Base-by-base conservation (phyloP, 1,284 basidiomycete species). In the Taiwanofungus camphoratus region DNA sequence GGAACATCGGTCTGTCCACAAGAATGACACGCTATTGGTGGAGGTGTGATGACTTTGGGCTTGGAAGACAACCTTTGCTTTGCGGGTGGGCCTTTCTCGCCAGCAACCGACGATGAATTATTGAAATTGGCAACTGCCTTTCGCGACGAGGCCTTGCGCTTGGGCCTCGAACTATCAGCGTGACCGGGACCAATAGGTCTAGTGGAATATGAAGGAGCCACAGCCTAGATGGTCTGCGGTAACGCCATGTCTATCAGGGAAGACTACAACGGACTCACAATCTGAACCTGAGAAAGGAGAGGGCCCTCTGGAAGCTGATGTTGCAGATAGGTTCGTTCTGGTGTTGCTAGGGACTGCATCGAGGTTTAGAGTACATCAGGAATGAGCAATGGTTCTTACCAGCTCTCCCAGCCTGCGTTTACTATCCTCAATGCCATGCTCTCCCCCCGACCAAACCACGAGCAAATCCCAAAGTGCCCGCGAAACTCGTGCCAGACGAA, bases 1-100 rank as follows among this genome's bases (percentile, higher is more conserved):
- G 83, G 83, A n/a, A 86, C 82, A 53, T 83, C 79, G 15, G 70
- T 74, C 56, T 76, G 70, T 35, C 73, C 70, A 56, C 82, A 86
- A 4, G 72, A 60, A 21, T 70, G 62, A 49, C 83, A 86, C 21
- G 74, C 70, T 21, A 85, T 81, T 22, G 52, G 57, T 8, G 51
- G 46, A 1, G 54, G 47, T 8, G 48, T 65, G 5, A 58, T 43
- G 12, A 64, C 19, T 35, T 54, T 59, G 0, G 50, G 26, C 39
- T 63, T 52, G 6, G 49, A 22, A 12, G 47, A 45, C 33, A 49
- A 56, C 36, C 54, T 54, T 29, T 57, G 55, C 39, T 61, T 62
- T 1, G 42, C 39, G 11, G 46, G 39, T 8, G 40, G 12, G 4
- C 45, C 23, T 33, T 37, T 51, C 13, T 43, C 31, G 3, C 15